These are phyloP conservation scores for Megacollybia marginata DNA, from an alignment of 768 basidiomycete genomes.

Conservation along the genomic window DNA sequence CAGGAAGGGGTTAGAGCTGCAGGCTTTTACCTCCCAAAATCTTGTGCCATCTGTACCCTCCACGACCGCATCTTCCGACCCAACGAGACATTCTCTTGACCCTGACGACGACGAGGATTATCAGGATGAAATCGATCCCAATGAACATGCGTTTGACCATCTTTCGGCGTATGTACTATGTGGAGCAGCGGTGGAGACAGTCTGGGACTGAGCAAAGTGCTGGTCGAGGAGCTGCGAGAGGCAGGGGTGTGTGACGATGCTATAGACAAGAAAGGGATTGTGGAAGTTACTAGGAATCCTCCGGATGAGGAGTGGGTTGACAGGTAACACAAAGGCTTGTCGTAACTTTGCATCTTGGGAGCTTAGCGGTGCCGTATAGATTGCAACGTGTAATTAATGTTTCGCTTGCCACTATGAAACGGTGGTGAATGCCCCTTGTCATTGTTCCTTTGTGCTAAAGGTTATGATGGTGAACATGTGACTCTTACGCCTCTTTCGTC, in stretches of 20 bases:
- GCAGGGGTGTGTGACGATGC: slow-evolving; percentile 32
- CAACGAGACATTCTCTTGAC: slow-evolving; percentile 8
- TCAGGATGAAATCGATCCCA: slow-evolving; percentile 17
- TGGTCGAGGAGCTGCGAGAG: slow-evolving; percentile 28
- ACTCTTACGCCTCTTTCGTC: too few relatives aligned
- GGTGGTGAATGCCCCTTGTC: too few relatives aligned
- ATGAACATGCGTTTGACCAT: slow-evolving; percentile 41
- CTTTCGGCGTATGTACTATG: slow-evolving; percentile 41
- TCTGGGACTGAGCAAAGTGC: slow-evolving; percentile 32
- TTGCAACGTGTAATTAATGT: too few relatives aligned
- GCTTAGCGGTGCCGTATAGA: too few relatives aligned
- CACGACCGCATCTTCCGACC: slow-evolving; percentile 18
- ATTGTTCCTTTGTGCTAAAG: too few relatives aligned
- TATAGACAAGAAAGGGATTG: slow-evolving; percentile 36
- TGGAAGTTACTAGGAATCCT: slow-evolving; percentile 37
- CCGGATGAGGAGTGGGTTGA: slow-evolving; percentile 38
- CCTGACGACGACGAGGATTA: slow-evolving; percentile 21
- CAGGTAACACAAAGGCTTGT: slow-evolving; percentile 21
- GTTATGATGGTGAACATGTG: too few relatives aligned
- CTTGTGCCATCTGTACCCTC: too few relatives aligned
- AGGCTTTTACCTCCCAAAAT: too few relatives aligned
- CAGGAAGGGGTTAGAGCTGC: background rate
- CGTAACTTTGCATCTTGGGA: too few relatives aligned
- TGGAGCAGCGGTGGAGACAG: slow-evolving; percentile 36
- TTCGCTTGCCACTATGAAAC: too few relatives aligned